phyloP scores from a whole-genome alignment of 306 rosid species.

The Pyrus bretschneideri region DNA sequence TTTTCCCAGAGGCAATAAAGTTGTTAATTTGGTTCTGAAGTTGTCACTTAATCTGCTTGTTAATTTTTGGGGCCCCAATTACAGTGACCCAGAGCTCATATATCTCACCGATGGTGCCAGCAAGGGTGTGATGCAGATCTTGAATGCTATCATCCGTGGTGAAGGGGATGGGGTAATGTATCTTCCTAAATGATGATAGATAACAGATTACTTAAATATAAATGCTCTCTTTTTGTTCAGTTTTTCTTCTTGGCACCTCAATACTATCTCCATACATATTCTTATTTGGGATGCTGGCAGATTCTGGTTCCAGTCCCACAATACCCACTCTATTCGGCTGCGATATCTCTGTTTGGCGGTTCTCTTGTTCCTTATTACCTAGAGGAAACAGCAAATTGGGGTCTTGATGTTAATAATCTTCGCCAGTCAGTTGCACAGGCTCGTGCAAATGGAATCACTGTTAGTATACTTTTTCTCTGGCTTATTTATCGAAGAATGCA shows the following conservation, averaged over 20 bases:
- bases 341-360: constrained; percentile 82
- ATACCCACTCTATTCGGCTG: constrained; percentile 96
- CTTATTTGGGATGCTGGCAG: constrained; percentile 32
- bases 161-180: constrained; percentile 84
- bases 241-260: not conserved
- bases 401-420: constrained; percentile 77
- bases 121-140: constrained; percentile 97
- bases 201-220: not conserved
- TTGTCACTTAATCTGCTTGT: constrained; percentile 12
- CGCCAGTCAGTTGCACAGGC: constrained; percentile 62
- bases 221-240: not conserved
- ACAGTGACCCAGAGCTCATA: constrained; percentile 92
- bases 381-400: constrained; percentile 99
- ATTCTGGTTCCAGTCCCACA: constrained; percentile 99
- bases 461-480: constrained; percentile 33
- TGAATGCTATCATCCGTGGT: constrained; percentile 77
- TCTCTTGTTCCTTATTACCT: constrained; percentile 94
- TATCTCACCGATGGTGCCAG: constrained; percentile 98
- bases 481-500: constrained; percentile 14
- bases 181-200: not conserved
- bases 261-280: not conserved
- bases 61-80: constrained; percentile 14
- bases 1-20: not conserved
- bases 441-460: constrained; percentile 76
- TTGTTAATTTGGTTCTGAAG: constrained; percentile 21